Conservation (phyloP, 176 grass and related monocot genomes). For the Ananas comosus region DNA sequence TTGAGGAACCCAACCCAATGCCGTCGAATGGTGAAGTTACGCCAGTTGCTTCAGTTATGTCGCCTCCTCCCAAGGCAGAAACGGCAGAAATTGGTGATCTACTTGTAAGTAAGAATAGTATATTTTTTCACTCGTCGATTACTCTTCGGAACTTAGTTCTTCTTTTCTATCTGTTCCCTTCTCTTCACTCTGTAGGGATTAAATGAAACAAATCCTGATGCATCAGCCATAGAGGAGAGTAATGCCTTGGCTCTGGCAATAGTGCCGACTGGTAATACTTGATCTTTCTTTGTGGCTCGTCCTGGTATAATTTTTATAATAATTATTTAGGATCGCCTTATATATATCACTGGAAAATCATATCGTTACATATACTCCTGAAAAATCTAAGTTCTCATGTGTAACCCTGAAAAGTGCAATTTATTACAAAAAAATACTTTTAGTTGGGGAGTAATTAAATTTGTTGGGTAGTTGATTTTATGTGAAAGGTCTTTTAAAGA, state of each 20-base stretch:
- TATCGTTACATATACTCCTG: too few species aligned
- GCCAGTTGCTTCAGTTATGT: background rate
- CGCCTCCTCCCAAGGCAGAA: conserved; percentile 29
- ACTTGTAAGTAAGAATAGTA: conserved; percentile 44
- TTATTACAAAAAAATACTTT: too few species aligned
- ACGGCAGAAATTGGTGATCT: conserved; percentile 52
- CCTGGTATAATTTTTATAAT: background rate
- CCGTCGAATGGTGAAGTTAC: conserved; percentile 36
- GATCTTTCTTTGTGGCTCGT: conserved; percentile 6
- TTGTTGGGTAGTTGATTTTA: too few species aligned
- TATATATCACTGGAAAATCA: background rate
- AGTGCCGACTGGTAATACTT: conserved; percentile 41
- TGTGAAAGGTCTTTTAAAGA: too few species aligned
- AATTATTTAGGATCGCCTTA: background rate
- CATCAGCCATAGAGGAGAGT: conserved; percentile 68
- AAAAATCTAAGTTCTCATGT: too few species aligned
- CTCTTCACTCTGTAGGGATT: conserved; percentile 49
- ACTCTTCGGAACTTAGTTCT: too few species aligned
- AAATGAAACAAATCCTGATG: conserved; percentile 50
- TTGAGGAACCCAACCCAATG: conserved; percentile 37
- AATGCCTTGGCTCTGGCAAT: conserved; percentile 79
- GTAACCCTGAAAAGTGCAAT: too few species aligned
- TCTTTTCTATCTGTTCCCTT: too few species aligned
- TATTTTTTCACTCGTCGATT: too few species aligned
- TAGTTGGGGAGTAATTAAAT: too few species aligned